Conservation (phyloP, 2,329 filamentous ascomycete species). For the Neofusicoccum laricinum region DNA sequence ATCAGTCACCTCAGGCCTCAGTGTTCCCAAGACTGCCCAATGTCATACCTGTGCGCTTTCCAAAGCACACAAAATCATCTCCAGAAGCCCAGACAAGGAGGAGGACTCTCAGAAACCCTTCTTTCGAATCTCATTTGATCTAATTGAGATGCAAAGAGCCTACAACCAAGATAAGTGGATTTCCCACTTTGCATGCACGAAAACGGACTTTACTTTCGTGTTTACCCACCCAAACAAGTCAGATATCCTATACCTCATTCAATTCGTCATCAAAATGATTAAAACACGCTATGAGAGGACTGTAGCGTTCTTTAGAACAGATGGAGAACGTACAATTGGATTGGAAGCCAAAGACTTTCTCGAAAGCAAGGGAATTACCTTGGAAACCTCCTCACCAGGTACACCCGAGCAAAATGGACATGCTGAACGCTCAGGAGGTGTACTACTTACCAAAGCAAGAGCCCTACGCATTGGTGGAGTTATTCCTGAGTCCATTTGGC, state of each 20-base stretch:
- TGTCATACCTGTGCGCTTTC: not conserved
- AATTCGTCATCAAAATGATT: not conserved
- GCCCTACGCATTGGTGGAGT: not conserved
- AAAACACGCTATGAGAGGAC: not conserved
- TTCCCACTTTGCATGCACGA: not conserved
- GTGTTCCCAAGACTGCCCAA: not conserved
- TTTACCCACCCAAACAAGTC: not conserved
- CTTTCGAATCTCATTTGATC: not conserved
- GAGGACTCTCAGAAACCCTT: not conserved
- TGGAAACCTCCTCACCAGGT: not conserved
- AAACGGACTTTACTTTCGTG: not conserved
- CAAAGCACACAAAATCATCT: not conserved
- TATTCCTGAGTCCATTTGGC: not conserved
- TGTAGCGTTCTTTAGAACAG: not conserved
- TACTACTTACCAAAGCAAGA: not conserved
- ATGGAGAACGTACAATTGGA: not conserved
- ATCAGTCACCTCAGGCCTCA: not conserved
- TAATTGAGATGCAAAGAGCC: not conserved
- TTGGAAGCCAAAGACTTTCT: not conserved
- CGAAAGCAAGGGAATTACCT: not conserved
- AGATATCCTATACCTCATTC: not conserved
- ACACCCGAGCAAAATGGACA: not conserved
- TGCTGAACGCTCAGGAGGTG: not conserved
- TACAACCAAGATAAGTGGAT: not conserved
- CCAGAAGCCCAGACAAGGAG: not conserved